These are phyloP conservation scores for Cyclotella atomus DNA, from an alignment of 108 stramenopile species.

Conservation along the genomic window DNA sequence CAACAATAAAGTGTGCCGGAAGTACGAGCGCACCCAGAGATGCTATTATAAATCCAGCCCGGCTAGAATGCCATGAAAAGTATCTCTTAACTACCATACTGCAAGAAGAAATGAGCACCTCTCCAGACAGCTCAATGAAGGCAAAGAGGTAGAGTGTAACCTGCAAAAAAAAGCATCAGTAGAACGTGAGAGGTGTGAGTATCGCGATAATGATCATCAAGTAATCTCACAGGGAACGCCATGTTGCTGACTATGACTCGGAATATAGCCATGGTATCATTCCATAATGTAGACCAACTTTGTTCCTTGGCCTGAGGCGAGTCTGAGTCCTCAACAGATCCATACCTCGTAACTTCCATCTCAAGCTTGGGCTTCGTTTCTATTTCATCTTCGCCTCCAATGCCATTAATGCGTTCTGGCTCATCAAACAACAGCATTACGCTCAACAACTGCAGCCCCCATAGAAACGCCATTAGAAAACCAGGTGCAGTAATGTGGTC, in stretches of 20 bases:
- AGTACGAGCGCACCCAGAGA: constrained; percentile 54
- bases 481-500: constrained; percentile 58
- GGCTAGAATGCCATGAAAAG: constrained; percentile 68
- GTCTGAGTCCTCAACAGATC: neutral
- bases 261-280: constrained; percentile 17
- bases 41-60: constrained; percentile 64
- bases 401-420: constrained; percentile 61
- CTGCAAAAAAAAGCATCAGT: constrained; percentile 6
- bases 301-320: neutral
- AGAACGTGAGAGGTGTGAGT: neutral
- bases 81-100: constrained; percentile 70
- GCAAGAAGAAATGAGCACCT: constrained; percentile 76
- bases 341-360: neutral
- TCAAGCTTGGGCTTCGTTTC: neutral
- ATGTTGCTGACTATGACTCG: constrained; percentile 51
- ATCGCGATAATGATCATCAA: neutral
- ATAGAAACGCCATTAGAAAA: constrained; percentile 66
- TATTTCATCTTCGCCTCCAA: neutral
- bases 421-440: constrained; percentile 62
- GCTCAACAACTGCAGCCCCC: constrained; percentile 54
- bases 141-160: constrained; percentile 63
- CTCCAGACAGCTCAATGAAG: constrained; percentile 61
- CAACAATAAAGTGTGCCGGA: constrained; percentile 68
- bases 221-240: constrained; percentile 61
- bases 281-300: constrained; percentile 6